phyloP scores from a whole-genome alignment of 192 early-diverging fungal species.

The Martensiomyces pterosporus region DNA sequence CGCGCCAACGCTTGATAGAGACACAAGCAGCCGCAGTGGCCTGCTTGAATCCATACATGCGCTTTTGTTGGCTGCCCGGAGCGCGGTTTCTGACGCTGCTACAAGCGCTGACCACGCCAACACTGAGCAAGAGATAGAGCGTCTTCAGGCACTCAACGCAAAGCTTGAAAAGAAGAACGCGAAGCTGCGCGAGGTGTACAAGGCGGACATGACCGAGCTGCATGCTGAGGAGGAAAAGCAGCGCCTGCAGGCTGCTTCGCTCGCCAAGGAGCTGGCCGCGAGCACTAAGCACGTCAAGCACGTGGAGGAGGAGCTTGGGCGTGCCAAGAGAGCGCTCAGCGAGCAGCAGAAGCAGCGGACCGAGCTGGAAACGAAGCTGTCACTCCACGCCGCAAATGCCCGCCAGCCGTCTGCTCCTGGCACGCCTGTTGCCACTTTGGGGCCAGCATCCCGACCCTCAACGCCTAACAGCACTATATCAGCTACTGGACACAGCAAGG shows the following conservation, averaged over 20 bases:
- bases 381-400: too few species aligned
- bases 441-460: neutral
- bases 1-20: neutral
- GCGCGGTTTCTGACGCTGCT: neutral
- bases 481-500: conserved; percentile 2
- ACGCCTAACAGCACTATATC: neutral
- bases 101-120: neutral
- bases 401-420: too few species aligned
- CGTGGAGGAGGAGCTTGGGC: conserved; percentile 9
- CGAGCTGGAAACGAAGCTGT: neutral
- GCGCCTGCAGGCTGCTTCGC: conserved; percentile 25
- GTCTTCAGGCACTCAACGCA: conserved; percentile 14
- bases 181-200: conserved; percentile 43
- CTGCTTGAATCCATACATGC: conserved; percentile 4
- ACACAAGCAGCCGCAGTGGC: neutral
- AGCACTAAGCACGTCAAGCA: neutral
- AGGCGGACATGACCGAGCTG: conserved; percentile 31
- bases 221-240: conserved; percentile 38
- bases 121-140: conserved; percentile 14
- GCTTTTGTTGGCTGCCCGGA: conserved; percentile 1
- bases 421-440: too few species aligned
- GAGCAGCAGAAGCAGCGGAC: conserved; percentile 19
- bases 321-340: conserved; percentile 2
- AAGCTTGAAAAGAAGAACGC: conserved; percentile 46
- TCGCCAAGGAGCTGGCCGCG: conserved; percentile 16